Evolutionary conservation across 2,329 filamentous ascomycete species (phyloP).

Genomic region (Hypoxylon sp.): DNA sequence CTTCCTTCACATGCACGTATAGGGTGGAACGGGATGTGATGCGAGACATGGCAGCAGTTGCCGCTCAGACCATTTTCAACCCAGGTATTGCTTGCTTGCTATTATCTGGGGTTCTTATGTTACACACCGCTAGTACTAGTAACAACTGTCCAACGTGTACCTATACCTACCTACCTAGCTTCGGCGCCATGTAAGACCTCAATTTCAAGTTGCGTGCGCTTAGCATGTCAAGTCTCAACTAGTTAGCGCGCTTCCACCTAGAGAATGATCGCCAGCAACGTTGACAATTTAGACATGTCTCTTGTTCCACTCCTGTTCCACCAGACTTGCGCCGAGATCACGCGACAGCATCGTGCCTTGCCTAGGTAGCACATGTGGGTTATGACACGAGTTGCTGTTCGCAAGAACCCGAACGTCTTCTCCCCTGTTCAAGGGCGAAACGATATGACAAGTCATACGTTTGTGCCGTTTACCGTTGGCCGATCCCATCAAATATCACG

Average conservation of each 20-base stretch:
- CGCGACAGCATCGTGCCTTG: conserved; percentile 22
- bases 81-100: not conserved
- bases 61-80: not conserved
- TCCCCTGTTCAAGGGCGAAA: conserved; percentile 1
- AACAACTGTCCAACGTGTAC: conserved; percentile 14
- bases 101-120: not conserved
- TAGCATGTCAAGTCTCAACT: conserved; percentile 8
- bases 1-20: conserved; percentile 32
- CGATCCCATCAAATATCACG: conserved; percentile 8
- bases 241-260: not conserved
- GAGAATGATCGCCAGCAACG: conserved; percentile 19
- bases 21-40: conserved; percentile 16
- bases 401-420: conserved; percentile 15
- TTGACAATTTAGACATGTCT: not conserved
- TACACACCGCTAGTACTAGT: conserved; percentile 11
- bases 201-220: conserved; percentile 11
- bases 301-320: no score
- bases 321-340: conserved; percentile 27
- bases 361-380: conserved; percentile 6
- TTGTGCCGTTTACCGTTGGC: conserved; percentile 5
- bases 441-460: conserved; percentile 20
- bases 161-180: no score
- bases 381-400: conserved; percentile 5
- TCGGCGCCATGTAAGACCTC: conserved; percentile 23
- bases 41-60: conserved; percentile 9